These are phyloP conservation scores for Tarenaya hassleriana DNA, from an alignment of 345 rosid genomes.

Conservation along the genomic window DNA sequence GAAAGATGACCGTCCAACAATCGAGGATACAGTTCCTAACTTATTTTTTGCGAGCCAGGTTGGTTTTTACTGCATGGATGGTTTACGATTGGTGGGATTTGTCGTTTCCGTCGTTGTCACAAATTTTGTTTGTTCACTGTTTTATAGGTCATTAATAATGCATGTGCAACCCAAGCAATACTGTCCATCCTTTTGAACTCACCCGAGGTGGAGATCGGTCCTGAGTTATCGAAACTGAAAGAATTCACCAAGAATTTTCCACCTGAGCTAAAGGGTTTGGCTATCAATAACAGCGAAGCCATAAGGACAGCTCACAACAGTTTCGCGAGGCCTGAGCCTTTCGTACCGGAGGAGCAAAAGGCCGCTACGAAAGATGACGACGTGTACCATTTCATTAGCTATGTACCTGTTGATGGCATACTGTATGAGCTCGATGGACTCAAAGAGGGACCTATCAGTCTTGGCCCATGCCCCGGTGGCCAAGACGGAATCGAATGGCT, in stretches of 20 bases:
- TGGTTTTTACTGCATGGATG: constrained; percentile 1
- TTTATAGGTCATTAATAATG: constrained; percentile 90
- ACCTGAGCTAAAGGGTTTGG: constrained; percentile 89
- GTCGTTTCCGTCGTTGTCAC: neutral
- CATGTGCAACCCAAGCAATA: constrained; percentile 99
- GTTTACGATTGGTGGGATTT: neutral
- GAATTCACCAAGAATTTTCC: constrained; percentile 91
- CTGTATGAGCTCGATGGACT: constrained; percentile 95
- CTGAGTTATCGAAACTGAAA: constrained; percentile 68
- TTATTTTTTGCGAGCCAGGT: constrained; percentile 96
- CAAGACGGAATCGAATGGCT: constrained; percentile 70
- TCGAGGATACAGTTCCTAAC: constrained; percentile 70
- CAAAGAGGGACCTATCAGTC: constrained; percentile 95
- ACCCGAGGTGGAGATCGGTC: constrained; percentile 83
- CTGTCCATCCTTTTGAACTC: constrained; percentile 84
- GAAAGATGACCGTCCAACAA: constrained; percentile 81
- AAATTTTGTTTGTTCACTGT: neutral
- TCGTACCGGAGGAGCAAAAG: constrained; percentile 85
- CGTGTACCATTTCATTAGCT: constrained; percentile 95
- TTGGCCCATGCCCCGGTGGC: constrained; percentile 65
- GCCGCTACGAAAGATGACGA: constrained; percentile 89
- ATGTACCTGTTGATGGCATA: constrained; percentile 82
- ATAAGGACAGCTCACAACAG: constrained; percentile 90
- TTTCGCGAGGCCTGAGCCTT: constrained; percentile 96
- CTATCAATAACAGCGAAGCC: constrained; percentile 93